Evolutionary conservation across 768 basidiomycete species (phyloP).

Genomic region (Clitopilus hobsonii): DNA sequence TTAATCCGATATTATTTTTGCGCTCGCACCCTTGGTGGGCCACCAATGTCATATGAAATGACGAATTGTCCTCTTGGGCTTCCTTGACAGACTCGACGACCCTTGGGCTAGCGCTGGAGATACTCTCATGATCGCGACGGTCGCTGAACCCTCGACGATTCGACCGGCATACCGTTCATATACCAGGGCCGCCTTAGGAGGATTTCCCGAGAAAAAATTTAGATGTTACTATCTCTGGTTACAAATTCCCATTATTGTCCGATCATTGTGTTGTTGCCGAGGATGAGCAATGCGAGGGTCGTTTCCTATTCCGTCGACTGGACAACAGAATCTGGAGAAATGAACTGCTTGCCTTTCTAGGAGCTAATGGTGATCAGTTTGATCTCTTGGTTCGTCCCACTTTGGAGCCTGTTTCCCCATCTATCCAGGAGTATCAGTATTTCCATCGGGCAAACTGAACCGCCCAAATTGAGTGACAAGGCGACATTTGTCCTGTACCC

Average conservation of each 20-base stretch:
- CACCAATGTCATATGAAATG: not conserved
- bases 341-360: slow-evolving; percentile 35
- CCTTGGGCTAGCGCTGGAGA: not conserved
- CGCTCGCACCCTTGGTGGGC: not conserved
- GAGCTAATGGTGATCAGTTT: no score
- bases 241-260: slow-evolving; percentile 22
- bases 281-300: slow-evolving; percentile 6
- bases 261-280: slow-evolving; percentile 41
- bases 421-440: slow-evolving; percentile 21
- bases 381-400: slow-evolving; percentile 39
- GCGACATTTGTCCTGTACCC: slow-evolving; percentile 10
- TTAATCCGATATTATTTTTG: not conserved
- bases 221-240: slow-evolving; percentile 32
- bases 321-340: slow-evolving; percentile 6
- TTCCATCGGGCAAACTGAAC: slow-evolving; percentile 29
- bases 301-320: slow-evolving; percentile 10
- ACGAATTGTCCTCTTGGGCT: not conserved
- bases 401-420: slow-evolving; percentile 28
- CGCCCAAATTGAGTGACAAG: slow-evolving; percentile 16
- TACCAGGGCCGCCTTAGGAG: slow-evolving; percentile 25
- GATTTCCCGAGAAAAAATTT: slow-evolving; percentile 24
- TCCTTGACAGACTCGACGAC: not conserved
- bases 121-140: slow-evolving; percentile 18
- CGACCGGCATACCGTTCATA: slow-evolving; percentile 11
- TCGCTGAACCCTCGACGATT: slow-evolving; percentile 19